Percentiles rank a stretch among this genome's conserved stretches.
phyloP scores from a whole-genome alignment of 768 basidiomycete species.

The Phylloporus scabripes region DNA sequence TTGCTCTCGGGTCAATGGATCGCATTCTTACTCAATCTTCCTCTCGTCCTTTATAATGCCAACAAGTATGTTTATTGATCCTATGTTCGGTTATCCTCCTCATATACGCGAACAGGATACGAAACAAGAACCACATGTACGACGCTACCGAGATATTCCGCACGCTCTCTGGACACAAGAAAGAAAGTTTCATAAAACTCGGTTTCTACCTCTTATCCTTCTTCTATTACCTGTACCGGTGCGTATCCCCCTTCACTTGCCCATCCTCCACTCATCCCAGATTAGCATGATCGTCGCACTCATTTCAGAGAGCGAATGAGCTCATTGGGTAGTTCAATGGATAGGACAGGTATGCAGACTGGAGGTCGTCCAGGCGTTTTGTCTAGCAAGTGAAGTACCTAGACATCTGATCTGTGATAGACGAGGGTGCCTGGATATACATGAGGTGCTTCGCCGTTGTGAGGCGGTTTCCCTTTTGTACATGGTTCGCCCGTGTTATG shows the following conservation, averaged over 20 bases:
- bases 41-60: constrained; percentile 82
- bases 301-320: constrained; percentile 70
- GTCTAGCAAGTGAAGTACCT: constrained; percentile 1
- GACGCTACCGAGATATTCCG: constrained; percentile 99
- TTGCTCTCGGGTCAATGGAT: constrained; percentile 94
- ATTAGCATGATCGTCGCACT: constrained; percentile 81
- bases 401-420: constrained; percentile 15
- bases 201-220: constrained; percentile 90
- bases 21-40: constrained; percentile 85
- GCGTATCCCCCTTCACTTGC: constrained; percentile 26
- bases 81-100: background rate
- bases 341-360: no score
- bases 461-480: constrained; percentile 12
- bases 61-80: constrained; percentile 69
- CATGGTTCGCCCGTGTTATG: constrained; percentile 4
- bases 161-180: constrained; percentile 89
- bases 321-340: background rate
- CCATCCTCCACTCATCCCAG: background rate
- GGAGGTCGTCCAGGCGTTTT: constrained; percentile 5
- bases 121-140: constrained; percentile 94
- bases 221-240: constrained; percentile 91
- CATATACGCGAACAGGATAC: constrained; percentile 52
- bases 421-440: constrained; percentile 10
- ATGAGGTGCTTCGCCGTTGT: constrained; percentile 5
- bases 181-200: constrained; percentile 92